Conservation (phyloP, 2,329 filamentous ascomycete genomes). For the Zymoseptoria ardabiliae region DNA sequence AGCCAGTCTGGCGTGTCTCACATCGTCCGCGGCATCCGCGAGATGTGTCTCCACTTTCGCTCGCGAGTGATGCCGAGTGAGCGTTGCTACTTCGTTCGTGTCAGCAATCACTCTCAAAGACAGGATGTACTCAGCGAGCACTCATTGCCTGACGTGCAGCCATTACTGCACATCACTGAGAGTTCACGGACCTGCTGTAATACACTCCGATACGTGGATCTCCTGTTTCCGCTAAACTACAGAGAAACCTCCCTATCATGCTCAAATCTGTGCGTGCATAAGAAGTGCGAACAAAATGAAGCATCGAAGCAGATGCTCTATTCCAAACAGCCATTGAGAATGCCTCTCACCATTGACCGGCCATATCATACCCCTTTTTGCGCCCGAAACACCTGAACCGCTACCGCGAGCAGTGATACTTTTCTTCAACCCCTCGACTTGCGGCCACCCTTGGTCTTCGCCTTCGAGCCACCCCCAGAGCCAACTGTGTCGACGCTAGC, state of each 20-base stretch:
- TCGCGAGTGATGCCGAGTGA: too few relatives aligned
- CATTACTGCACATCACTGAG: too few relatives aligned
- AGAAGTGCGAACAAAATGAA: background rate
- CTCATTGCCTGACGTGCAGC: too few relatives aligned
- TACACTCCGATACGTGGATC: background rate
- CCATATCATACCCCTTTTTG: background rate
- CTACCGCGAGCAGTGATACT: background rate
- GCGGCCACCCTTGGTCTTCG: conserved; percentile 36
- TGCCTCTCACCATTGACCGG: background rate
- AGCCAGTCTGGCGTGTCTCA: too few relatives aligned
- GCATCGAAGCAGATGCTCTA: background rate
- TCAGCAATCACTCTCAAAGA: too few relatives aligned
- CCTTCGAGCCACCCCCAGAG: conserved; percentile 43
- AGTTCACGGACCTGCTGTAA: too few relatives aligned
- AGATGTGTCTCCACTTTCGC: too few relatives aligned
- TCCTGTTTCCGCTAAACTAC: background rate
- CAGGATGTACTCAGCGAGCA: too few relatives aligned
- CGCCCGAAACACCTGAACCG: background rate
- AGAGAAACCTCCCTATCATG: background rate
- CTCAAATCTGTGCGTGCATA: background rate
- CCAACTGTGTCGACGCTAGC: conserved; percentile 77
- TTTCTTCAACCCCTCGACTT: background rate
- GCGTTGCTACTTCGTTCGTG: too few relatives aligned
- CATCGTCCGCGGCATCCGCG: too few relatives aligned
- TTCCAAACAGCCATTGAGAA: background rate